Conservation (phyloP, 106 monocot genomes). For the Dendrobium officinale region DNA sequence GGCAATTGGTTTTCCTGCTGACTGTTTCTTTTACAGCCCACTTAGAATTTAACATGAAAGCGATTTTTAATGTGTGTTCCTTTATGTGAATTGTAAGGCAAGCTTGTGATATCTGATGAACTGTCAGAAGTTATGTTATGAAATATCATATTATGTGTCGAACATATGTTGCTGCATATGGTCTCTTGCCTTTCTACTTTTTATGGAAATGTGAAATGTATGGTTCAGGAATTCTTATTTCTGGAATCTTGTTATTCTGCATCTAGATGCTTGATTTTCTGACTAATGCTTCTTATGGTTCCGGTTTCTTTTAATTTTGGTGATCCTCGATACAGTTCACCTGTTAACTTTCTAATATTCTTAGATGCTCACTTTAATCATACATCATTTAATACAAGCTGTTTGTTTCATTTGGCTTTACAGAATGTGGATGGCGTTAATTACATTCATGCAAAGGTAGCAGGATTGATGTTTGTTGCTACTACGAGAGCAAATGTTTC, state of each 20-base stretch:
- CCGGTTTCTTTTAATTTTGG: not conserved
- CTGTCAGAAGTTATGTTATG: not conserved
- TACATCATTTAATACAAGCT: not conserved
- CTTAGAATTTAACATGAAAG: not conserved
- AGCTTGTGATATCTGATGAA: not conserved
- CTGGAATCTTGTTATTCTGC: not conserved
- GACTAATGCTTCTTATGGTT: not conserved
- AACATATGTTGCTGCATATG: not conserved
- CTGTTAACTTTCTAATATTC: not conserved
- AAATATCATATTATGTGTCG: not conserved
- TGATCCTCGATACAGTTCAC: not conserved
- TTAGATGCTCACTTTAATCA: not conserved
- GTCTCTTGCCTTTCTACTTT: not conserved
- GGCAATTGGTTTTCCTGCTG: not conserved
- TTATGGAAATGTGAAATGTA: not conserved
- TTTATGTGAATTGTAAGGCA: not conserved
- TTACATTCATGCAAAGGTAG: constrained; percentile 96
- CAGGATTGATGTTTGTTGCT: constrained; percentile 90
- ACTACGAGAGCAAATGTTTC: constrained; percentile 88
- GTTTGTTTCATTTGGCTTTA: constrained; percentile 13
- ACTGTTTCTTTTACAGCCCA: not conserved
- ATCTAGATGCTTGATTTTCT: not conserved
- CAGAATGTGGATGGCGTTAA: constrained; percentile 98
- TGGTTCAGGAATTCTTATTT: not conserved
- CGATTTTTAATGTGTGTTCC: not conserved